These are phyloP conservation scores for Phanerodontia chrysosporium DNA, from an alignment of 768 basidiomycete species.

Conservation along the genomic window DNA sequence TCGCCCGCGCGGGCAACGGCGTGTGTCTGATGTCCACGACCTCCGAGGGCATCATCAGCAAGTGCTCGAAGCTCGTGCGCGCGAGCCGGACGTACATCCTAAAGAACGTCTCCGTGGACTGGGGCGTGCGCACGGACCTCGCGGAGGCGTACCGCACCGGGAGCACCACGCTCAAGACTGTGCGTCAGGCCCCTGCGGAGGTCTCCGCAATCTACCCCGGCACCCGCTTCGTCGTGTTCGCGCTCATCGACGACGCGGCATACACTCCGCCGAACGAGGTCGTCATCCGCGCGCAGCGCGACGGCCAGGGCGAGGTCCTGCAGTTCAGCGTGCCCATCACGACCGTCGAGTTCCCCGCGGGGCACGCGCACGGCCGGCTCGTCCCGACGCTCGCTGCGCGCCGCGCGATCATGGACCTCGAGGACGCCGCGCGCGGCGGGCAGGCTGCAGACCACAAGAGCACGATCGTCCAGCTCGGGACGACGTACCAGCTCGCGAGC, in stretches of 20 bases:
- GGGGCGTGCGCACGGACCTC: conserved; percentile 24
- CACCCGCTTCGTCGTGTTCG: conserved; percentile 31
- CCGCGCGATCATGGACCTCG: conserved; percentile 49
- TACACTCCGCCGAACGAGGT: conserved; percentile 24
- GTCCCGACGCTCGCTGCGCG: conserved; percentile 55
- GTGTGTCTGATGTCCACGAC: conserved; percentile 41
- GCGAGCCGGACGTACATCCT: conserved; percentile 48
- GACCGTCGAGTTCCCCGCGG: conserved; percentile 22
- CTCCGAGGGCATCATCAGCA: conserved; percentile 41
- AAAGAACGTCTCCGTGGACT: conserved; percentile 43
- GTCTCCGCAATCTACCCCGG: conserved; percentile 30
- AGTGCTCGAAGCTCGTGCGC: conserved; percentile 45
- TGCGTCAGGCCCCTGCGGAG: not conserved
- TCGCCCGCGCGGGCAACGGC: conserved; percentile 52
- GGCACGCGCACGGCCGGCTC: conserved; percentile 18
- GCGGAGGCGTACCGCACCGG: not conserved
- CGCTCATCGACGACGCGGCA: conserved; percentile 22
- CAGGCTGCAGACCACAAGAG: conserved; percentile 28
- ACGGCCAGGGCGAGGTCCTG: conserved; percentile 19
- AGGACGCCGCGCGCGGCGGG: conserved; percentile 18
- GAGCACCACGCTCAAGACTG: conserved; percentile 3
- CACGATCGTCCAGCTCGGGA: conserved; percentile 45
- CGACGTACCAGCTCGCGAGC: conserved; percentile 49
- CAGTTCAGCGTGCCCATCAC: conserved; percentile 20
- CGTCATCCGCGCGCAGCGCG: conserved; percentile 23